A percentile compares a stretch with the other conserved stretches of the same genome.
These are phyloP conservation scores for Populus hybrid DNA, from an alignment of 441 rosid species.

Conservation along the genomic window DNA sequence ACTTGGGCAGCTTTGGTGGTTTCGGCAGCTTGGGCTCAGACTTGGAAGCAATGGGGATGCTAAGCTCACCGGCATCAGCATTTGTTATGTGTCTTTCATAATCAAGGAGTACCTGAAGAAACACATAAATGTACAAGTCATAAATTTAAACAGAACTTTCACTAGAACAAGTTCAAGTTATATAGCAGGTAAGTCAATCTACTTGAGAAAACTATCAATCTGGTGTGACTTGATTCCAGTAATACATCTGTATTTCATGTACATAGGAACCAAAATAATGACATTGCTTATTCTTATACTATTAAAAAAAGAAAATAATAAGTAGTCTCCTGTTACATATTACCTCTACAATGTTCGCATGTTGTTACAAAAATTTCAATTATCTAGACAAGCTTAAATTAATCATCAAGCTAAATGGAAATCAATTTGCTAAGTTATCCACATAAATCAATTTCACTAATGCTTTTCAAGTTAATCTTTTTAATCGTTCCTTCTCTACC, in stretches of 20 bases:
- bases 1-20: neutral
- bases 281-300: neutral
- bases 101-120: constrained; percentile 67
- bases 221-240: neutral
- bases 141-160: neutral
- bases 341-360: neutral
- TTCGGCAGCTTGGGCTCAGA: constrained; percentile 26
- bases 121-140: neutral
- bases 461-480: neutral
- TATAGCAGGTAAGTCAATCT: neutral
- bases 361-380: neutral
- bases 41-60: constrained; percentile 39
- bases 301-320: too few relatives aligned
- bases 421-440: neutral
- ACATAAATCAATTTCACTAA: neutral
- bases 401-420: neutral
- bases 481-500: neutral
- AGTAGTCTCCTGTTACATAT: too few relatives aligned
- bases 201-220: neutral
- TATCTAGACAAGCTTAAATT: neutral
- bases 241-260: neutral
- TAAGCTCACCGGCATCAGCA: constrained; percentile 45
- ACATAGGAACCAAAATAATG: neutral
- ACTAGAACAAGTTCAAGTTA: neutral
- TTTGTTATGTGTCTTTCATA: constrained; percentile 56